Evolutionary conservation across 1,284 basidiomycete genomes (phyloP).

Genomic region (Clitocybe nebularis): DNA sequence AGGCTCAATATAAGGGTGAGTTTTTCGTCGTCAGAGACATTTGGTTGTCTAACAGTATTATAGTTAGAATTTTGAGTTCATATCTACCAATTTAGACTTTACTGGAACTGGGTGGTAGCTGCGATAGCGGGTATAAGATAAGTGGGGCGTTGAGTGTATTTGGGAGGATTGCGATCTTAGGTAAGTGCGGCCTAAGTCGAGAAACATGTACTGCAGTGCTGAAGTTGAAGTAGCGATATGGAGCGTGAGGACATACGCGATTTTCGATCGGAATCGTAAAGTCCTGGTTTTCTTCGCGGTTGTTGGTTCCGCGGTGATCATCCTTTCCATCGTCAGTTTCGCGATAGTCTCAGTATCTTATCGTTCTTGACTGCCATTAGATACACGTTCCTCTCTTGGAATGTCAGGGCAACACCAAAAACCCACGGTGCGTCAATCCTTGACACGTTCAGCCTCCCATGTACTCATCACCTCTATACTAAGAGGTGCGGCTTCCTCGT

Average conservation of each 20-base stretch:
- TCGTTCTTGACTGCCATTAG: background rate
- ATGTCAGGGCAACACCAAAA: background rate
- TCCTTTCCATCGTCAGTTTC: conserved; percentile 25
- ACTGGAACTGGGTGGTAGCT: conserved; percentile 11
- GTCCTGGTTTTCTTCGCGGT: conserved; percentile 23
- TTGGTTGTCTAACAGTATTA: background rate
- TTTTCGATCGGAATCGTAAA: conserved; percentile 23
- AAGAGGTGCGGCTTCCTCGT: background rate
- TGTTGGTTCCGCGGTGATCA: conserved; percentile 23
- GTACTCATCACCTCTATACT: background rate
- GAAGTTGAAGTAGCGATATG: conserved; percentile 29
- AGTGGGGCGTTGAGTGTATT: conserved; percentile 14
- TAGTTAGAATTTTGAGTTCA: background rate
- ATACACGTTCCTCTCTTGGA: background rate
- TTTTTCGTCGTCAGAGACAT: background rate
- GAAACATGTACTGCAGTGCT: background rate
- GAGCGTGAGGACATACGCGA: conserved; percentile 28
- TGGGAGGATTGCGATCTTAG: conserved; percentile 21
- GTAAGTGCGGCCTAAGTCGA: conserved; percentile 17
- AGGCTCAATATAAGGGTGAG: conserved; percentile 16
- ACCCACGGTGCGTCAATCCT: background rate
- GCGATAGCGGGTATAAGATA: conserved; percentile 14
- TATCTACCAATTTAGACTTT: background rate
- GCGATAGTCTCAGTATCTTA: background rate
- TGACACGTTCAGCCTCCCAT: background rate